phyloP scores from a whole-genome alignment of 208 protist genomes.

The Plasmodiophora brassicae region DNA sequence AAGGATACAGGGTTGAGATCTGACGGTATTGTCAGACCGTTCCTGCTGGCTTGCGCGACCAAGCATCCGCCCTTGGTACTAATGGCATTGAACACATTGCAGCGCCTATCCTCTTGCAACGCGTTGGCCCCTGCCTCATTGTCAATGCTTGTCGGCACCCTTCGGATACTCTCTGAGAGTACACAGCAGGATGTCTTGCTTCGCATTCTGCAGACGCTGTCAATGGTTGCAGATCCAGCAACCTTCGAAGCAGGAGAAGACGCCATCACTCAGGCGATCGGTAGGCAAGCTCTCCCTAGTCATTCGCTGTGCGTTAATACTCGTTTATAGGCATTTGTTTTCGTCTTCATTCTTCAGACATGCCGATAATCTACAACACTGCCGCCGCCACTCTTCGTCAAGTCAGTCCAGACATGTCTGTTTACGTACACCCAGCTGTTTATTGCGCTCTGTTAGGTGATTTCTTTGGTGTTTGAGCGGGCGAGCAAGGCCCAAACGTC shows the following conservation, averaged over 20 bases:
- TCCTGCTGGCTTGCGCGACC: conserved; percentile 5
- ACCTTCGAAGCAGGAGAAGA: conserved; percentile 32
- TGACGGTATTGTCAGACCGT: background rate
- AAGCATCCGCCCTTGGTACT: conserved; percentile 21
- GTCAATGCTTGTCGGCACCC: background rate
- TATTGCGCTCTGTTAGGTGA: background rate
- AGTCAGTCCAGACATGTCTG: background rate
- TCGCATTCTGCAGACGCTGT: background rate
- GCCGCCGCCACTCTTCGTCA: background rate
- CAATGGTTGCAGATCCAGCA: background rate
- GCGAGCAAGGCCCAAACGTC: background rate
- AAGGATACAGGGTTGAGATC: background rate
- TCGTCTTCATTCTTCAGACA: background rate
- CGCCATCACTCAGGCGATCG: background rate
- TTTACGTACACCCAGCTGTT: too few relatives aligned
- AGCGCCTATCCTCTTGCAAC: background rate
- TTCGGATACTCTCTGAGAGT: conserved; percentile 11
- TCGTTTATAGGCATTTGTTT: background rate
- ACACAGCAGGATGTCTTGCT: conserved; percentile 7
- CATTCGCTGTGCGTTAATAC: background rate
- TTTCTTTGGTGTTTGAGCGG: conserved; percentile 7
- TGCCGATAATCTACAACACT: conserved; percentile 16
- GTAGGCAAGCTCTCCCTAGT: background rate
- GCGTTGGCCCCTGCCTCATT: background rate
- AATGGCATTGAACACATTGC: conserved; percentile 6